Evolutionary conservation across 1,284 basidiomycete genomes (phyloP).

Genomic region (Trichosporon coremiiforme): DNA sequence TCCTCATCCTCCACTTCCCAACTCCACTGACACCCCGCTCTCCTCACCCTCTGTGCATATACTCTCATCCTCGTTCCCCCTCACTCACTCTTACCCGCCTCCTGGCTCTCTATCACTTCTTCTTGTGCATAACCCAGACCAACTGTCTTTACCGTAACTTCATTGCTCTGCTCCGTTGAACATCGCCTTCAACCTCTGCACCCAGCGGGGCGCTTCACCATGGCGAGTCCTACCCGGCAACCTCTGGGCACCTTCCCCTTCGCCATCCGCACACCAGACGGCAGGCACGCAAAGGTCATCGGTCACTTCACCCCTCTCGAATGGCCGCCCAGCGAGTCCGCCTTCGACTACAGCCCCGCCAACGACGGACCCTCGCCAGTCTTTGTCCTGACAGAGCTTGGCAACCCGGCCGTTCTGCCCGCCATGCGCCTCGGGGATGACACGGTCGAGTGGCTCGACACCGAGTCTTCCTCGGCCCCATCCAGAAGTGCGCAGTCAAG

Average conservation of each 20-base stretch:
- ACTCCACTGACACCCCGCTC: not conserved
- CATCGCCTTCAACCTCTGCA: not conserved
- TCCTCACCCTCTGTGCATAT: not conserved
- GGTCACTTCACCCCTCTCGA: slow-evolving; percentile 14
- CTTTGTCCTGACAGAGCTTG: slow-evolving; percentile 10
- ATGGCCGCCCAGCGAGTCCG: not conserved
- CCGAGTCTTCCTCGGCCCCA: slow-evolving; percentile 7
- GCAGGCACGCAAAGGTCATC: slow-evolving; percentile 12
- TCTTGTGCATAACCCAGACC: slow-evolving; percentile 15
- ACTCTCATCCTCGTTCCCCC: not conserved
- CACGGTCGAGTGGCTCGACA: slow-evolving; percentile 12
- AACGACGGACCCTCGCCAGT: not conserved
- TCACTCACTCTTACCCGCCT: too few relatives aligned
- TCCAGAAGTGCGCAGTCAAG: not conserved
- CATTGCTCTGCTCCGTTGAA: not conserved
- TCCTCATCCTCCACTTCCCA: not conserved
- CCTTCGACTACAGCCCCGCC: not conserved
- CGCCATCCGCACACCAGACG: slow-evolving; percentile 14
- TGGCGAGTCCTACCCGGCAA: not conserved
- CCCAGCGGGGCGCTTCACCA: not conserved
- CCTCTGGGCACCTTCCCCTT: slow-evolving; percentile 15
- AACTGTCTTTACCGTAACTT: slow-evolving; percentile 1
- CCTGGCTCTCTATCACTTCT: not conserved
- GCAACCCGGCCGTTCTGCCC: not conserved
- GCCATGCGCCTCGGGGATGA: not conserved